Conservation (phyloP, 106 monocot species). For the Narthecium ossifragum region DNA sequence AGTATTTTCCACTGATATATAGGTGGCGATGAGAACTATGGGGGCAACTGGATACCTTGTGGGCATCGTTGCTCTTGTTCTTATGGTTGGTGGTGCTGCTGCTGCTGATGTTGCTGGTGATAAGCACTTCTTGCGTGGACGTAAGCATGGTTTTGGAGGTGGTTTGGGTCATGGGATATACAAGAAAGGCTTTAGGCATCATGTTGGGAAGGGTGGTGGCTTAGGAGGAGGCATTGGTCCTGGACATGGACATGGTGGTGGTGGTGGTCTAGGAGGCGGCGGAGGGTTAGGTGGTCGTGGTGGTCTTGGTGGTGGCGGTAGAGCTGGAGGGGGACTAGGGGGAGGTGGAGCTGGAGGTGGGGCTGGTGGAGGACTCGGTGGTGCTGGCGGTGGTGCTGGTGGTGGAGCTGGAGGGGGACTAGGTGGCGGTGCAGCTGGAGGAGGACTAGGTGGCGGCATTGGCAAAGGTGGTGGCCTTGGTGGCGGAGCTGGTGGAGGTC, state of each 20-base stretch:
- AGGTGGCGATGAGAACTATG: background rate
- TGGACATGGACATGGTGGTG: background rate
- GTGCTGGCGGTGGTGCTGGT: background rate
- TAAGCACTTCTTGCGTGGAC: conserved; percentile 7
- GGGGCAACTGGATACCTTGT: background rate
- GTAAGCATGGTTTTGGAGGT: conserved; percentile 1
- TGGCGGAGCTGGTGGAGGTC: background rate
- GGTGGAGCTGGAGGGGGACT: background rate
- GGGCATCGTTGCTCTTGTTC: background rate
- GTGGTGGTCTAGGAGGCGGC: conserved; percentile 4
- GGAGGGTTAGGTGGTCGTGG: background rate
- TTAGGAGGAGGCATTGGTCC: conserved; percentile 6
- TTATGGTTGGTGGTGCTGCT: background rate
- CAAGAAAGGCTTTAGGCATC: conserved; percentile 6
- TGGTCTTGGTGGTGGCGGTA: background rate
- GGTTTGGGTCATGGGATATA: conserved; percentile 11
- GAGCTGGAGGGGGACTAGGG: background rate
- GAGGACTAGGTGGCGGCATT: background rate
- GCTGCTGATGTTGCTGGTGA: background rate
- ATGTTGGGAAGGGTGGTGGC: background rate
- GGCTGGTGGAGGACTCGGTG: background rate
- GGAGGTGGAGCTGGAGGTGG: conserved; percentile 2
- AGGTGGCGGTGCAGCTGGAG: background rate
- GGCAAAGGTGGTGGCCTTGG: background rate
- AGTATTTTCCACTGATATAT: too few relatives aligned